Percentiles rank a stretch among this genome's conserved stretches.
Conservation (phyloP, 257 asterid species). For the Osmanthus fragrans region DNA sequence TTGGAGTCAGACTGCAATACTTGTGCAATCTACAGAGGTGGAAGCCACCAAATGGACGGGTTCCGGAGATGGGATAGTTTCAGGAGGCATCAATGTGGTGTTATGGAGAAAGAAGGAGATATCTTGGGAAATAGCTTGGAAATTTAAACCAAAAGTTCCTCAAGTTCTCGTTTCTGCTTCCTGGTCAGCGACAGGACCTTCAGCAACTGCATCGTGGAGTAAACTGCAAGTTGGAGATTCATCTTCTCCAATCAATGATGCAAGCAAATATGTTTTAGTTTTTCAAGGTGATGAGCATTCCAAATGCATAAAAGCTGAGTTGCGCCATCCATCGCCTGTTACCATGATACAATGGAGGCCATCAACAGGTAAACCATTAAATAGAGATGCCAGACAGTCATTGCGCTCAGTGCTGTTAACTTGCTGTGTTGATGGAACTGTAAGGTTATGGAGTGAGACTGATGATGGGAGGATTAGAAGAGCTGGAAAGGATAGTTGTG, state of each 20-base stretch:
- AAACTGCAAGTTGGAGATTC: slow-evolving; percentile 35
- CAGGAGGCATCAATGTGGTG: slow-evolving; percentile 81
- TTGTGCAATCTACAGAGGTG: slow-evolving; percentile 69
- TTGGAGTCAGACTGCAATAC: slow-evolving; percentile 95
- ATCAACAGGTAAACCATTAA: slow-evolving; percentile 53
- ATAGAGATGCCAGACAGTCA: slow-evolving; percentile 43
- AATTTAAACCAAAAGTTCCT: slow-evolving; percentile 68
- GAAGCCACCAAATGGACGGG: slow-evolving; percentile 88
- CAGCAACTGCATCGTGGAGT: slow-evolving; percentile 77
- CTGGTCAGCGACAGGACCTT: slow-evolving; percentile 70
- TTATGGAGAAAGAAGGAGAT: slow-evolving; percentile 77
- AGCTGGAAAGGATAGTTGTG: slow-evolving; percentile 61
- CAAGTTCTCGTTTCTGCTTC: slow-evolving; percentile 77
- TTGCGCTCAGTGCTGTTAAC: slow-evolving; percentile 72
- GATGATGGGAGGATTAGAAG: slow-evolving; percentile 77
- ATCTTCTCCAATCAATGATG: slow-evolving; percentile 40
- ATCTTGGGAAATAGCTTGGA: slow-evolving; percentile 92
- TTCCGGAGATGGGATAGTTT: slow-evolving; percentile 90
- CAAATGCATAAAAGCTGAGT: slow-evolving; percentile 48
- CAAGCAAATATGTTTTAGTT: slow-evolving; percentile 57
- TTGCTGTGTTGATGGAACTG: slow-evolving; percentile 86
- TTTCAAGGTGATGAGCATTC: slow-evolving; percentile 51
- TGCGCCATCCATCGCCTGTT: slow-evolving; percentile 81
- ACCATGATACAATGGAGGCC: slow-evolving; percentile 96
- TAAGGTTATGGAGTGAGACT: slow-evolving; percentile 90